Evolutionary conservation across 192 early-diverging fungal species (phyloP), one percentile per base, ranked within the genome.

Genomic region (Entomortierella beljakovae): DNA sequence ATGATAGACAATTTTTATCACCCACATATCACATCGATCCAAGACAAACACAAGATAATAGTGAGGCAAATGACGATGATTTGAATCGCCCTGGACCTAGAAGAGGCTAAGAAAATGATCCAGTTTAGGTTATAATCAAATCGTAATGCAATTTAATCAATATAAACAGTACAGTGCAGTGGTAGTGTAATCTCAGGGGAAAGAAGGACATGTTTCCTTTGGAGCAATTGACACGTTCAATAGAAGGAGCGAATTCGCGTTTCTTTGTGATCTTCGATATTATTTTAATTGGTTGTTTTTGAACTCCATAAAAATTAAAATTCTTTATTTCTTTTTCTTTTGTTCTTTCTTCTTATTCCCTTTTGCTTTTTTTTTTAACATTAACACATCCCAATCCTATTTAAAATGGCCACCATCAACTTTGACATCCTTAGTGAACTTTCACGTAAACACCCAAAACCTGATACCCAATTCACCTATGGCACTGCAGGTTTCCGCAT

Each of bases 401-500:
- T 52, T 66, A 69, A 68, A 42, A 81, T 81, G 70, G 61, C 71
- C 51, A 54, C 82, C 15, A 50, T 84, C 53, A 71, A 84, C 63
- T 61, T 81, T 62, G 55, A 77, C 32, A 72, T 63, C 61, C 69
- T 84, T 55, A 81, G 65, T 48, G 35, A 52, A n/a, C 85, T 86
- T 63, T 87, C 91, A 23, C 77, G 80, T 81, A 84, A 89, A 80
- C 88, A 95, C 79, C 94, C 94, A 56, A 93, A 93, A 79, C 90
- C 90, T 10, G 64, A 69, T 59, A 79, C 51, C 35, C 81, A 79
- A 55, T 96, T 89, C 74, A 86, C 89, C 22, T 99, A 99, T 82
- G 98, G 98, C 63, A 99, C 98, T 0, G 98, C 98, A 13, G 98
- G 98, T 20, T 97, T 99, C 90, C 92, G 98, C 65, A 96, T 93